Evolutionary conservation across 2,329 filamentous ascomycete species (phyloP).

Genomic region (Cytospora piceae): DNA sequence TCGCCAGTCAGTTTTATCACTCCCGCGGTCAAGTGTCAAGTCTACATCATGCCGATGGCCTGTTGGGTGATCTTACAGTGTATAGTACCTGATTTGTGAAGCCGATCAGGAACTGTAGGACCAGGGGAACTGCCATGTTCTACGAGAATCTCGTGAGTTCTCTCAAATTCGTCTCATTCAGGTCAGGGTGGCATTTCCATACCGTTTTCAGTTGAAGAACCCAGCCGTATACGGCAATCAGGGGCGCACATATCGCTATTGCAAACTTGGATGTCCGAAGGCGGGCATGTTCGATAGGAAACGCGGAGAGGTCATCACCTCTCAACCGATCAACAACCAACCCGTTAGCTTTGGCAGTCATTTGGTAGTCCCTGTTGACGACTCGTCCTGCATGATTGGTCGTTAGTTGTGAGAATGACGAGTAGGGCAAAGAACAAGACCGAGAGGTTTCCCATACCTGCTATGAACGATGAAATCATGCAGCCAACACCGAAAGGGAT

Average conservation of each 20-base stretch:
- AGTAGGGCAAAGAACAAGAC: background rate
- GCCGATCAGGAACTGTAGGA: constrained; percentile 10
- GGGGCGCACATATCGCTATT: constrained; percentile 6
- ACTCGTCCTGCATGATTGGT: background rate
- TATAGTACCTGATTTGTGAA: constrained; percentile 6
- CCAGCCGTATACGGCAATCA: constrained; percentile 2
- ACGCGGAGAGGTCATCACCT: background rate
- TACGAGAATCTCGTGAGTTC: background rate
- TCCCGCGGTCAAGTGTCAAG: background rate
- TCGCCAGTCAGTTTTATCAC: background rate
- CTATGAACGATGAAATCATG: constrained; percentile 8
- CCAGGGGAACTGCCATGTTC: constrained; percentile 3
- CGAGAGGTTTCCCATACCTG: background rate
- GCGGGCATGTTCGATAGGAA: constrained; percentile 8
- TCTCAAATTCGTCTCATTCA: too few relatives aligned
- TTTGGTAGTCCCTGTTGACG: background rate
- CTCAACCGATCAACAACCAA: background rate
- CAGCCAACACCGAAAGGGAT: constrained; percentile 4
- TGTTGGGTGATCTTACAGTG: background rate
- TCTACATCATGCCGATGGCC: background rate
- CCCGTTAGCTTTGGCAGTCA: background rate
- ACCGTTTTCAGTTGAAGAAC: background rate
- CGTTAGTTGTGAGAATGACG: background rate
- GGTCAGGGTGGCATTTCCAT: background rate
- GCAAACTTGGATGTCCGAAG: constrained; percentile 7